A percentile compares a stretch with the other conserved stretches of the same genome.
These are phyloP conservation scores for Gloeopeniophorella convolvens DNA, from an alignment of 768 basidiomycete genomes.

Conservation along the genomic window DNA sequence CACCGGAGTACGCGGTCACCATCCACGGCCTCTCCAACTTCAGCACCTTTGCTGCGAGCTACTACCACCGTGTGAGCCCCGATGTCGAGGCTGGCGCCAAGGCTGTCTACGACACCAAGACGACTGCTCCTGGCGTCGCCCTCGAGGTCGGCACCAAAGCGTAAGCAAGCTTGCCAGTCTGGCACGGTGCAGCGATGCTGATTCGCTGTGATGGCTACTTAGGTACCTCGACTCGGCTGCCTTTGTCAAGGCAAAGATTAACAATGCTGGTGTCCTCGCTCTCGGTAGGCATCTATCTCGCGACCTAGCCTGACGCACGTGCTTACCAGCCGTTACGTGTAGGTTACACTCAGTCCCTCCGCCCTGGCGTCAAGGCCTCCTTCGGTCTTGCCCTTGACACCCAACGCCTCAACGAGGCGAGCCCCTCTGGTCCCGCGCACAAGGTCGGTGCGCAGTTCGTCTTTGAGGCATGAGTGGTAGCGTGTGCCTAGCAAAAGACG, in stretches of 20 bases:
- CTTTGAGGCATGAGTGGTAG: constrained; percentile 19
- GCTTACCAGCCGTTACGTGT: constrained; percentile 15
- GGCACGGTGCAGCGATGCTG: neutral
- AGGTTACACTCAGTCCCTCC: constrained; percentile 91
- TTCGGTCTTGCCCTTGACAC: constrained; percentile 97
- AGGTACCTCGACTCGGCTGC: constrained; percentile 83
- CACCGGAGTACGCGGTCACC: constrained; percentile 92
- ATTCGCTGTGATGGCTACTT: neutral
- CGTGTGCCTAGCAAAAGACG: neutral
- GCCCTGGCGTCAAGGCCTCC: constrained; percentile 86
- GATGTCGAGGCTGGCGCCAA: constrained; percentile 95
- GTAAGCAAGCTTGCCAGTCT: constrained; percentile 39
- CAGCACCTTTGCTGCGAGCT: constrained; percentile 88
- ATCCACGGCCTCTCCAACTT: constrained; percentile 93
- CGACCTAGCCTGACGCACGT: neutral
- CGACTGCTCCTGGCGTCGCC: constrained; percentile 75
- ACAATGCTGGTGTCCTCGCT: constrained; percentile 87
- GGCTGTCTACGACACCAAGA: constrained; percentile 93
- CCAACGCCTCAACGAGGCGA: constrained; percentile 74
- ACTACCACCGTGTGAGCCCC: constrained; percentile 92
- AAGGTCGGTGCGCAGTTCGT: constrained; percentile 36
- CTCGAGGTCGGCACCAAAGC: constrained; percentile 96
- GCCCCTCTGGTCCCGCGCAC: constrained; percentile 59
- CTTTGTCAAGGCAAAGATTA: constrained; percentile 98
- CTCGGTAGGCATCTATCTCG: constrained; percentile 47